Base-by-base conservation (phyloP, 1,139 yeast genomes). In the Yamadazyma sp. region DNA sequence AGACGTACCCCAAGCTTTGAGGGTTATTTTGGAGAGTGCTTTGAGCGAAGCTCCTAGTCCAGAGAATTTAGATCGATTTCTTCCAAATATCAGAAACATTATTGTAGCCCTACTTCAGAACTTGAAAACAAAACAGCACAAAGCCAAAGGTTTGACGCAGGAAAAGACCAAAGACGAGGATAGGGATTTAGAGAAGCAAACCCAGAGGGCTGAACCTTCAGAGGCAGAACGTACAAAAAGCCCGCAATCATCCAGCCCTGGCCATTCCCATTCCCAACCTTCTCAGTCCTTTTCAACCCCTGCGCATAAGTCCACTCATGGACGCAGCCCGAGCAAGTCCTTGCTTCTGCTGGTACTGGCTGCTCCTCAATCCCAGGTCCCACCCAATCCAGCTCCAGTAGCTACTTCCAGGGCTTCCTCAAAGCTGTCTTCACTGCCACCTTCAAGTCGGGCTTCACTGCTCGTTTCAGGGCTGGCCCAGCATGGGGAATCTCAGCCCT, bases 1-100 rank as follows among this genome's bases (percentile, higher is more conserved):
- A 1, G 70, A 68, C 45, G 72, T 68, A 2, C 73, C 74, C 4
- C 68, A 66, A 36, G 73, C 71, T 1, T 34, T 50, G 15, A 71
- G 98, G 38, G 74, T 75, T 5, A 87, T 92, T 3, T 64, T 94
- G 39, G 98, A 94, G 55, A 83, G 84, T 31, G 95, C 98, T 0
- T 67, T 94, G 7, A 79, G 95, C 43, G 92, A 87, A 53, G 80
- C 84, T 12, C 95, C 96, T 0, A 82, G 95, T 3, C 95, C 87
- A 52, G 87, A 81, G 40, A 85, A 85, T 36, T 68, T 91, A 43
- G 96, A 91, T 51, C 64, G 77, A 43, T 91, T 85, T 56, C 68
- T 91, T 31, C 98, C 98, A 0, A 78, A 80, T 39, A 89, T 94
- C 22, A 77, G 97, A 37, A 89, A 85, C 48, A 88, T 92, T 31